A percentile compares a stretch with the other conserved stretches of the same genome.
Evolutionary conservation across 345 rosid genomes (phyloP).

Genomic region (Clarkia xantiana): DNA sequence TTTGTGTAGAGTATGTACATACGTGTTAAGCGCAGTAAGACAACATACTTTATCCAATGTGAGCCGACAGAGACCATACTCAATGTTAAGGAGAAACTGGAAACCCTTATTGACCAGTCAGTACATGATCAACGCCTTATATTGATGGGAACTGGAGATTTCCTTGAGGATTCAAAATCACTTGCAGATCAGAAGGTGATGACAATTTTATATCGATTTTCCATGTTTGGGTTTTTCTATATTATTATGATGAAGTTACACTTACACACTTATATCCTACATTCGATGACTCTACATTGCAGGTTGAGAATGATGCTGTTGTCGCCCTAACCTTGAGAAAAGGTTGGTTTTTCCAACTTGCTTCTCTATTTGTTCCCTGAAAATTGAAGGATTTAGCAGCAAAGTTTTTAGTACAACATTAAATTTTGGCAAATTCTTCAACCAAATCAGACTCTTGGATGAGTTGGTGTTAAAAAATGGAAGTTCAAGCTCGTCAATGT

Average conservation of each 20-base stretch:
- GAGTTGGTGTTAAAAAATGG: too few species aligned
- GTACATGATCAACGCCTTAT: slow-evolving; percentile 55
- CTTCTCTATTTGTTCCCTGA: not conserved
- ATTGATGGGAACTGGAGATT: slow-evolving; percentile 41
- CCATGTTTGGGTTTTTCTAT: slow-evolving; percentile 1
- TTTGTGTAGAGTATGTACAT: slow-evolving; percentile 70
- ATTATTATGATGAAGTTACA: not conserved
- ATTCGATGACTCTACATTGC: slow-evolving; percentile 15
- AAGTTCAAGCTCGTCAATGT: too few species aligned
- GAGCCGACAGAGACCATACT: slow-evolving; percentile 70
- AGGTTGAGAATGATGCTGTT: slow-evolving; percentile 95
- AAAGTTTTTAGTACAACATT: too few species aligned
- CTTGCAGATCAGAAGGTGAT: slow-evolving; percentile 72
- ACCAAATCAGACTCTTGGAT: too few species aligned
- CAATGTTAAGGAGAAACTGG: slow-evolving; percentile 66
- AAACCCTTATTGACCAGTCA: slow-evolving; percentile 47
- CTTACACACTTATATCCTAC: not conserved
- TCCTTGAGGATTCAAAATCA: slow-evolving; percentile 65
- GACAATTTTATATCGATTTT: not conserved
- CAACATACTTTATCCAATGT: slow-evolving; percentile 76
- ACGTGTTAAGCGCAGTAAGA: slow-evolving; percentile 75
- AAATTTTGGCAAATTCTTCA: too few species aligned
- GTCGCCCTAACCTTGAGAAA: slow-evolving; percentile 80
- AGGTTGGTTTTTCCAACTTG: slow-evolving; percentile 31
- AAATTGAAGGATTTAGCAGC: slow-evolving; percentile 1